A percentile compares a stretch with the other conserved stretches of the same genome.
These are phyloP conservation scores for Polygonum maritimum DNA, from an alignment of 148 eudicot species.

Conservation along the genomic window DNA sequence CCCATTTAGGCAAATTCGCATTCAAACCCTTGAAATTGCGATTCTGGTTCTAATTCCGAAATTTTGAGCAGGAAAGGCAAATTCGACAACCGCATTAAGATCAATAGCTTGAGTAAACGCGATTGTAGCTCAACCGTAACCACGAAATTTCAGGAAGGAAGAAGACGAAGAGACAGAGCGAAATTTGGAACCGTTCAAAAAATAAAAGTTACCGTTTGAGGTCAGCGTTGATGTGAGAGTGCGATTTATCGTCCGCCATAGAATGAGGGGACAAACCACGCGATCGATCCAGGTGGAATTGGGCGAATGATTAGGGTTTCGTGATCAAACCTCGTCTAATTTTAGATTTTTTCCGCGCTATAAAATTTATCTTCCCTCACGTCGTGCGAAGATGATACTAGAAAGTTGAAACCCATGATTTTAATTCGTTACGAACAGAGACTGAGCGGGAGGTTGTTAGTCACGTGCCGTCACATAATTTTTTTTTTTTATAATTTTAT, in stretches of 20 bases:
- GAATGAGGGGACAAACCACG: background rate
- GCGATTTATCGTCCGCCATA: constrained; percentile 4
- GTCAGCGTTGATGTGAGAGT: background rate
- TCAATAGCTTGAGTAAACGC: background rate
- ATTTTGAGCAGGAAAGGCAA: background rate
- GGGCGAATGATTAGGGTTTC: constrained; percentile 2
- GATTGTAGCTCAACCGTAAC: background rate
- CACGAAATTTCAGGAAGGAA: constrained; percentile 3
- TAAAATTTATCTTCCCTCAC: background rate
- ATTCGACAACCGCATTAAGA: background rate
- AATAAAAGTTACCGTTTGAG: constrained; percentile 3
- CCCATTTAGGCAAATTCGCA: constrained; percentile 32
- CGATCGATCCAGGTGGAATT: constrained; percentile 6
- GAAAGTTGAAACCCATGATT: background rate
- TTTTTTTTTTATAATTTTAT: no score
- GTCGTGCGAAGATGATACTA: background rate
- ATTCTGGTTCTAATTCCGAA: background rate
- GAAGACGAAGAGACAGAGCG: constrained; percentile 1
- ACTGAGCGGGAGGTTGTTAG: background rate
- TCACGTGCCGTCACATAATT: background rate
- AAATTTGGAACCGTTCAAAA: background rate
- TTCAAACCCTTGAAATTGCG: background rate
- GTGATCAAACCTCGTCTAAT: background rate
- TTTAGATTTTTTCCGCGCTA: background rate
- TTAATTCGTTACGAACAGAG: background rate